Conservation (phyloP, 768 basidiomycete genomes). For the Lactarius indigo region DNA sequence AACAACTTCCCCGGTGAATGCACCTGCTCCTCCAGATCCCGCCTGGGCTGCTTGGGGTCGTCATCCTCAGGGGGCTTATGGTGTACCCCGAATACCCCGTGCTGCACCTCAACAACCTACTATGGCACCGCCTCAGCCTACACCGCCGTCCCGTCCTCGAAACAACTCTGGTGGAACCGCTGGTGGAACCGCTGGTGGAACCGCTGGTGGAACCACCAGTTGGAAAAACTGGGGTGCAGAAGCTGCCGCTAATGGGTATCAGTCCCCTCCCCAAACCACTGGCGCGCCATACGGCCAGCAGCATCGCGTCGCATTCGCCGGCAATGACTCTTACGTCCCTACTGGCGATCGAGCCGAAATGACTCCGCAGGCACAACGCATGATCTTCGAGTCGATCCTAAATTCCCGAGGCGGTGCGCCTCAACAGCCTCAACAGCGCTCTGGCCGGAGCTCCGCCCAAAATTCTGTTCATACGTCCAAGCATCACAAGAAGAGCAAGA, state of each 20-base stretch:
- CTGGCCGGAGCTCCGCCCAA: neutral
- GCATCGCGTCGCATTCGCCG: slow-evolving; percentile 17
- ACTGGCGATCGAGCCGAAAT: slow-evolving; percentile 7
- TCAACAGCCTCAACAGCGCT: slow-evolving; percentile 6
- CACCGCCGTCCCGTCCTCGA: neutral
- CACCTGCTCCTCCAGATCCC: neutral
- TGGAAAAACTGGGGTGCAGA: slow-evolving; percentile 24
- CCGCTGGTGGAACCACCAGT: neutral
- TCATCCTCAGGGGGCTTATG: slow-evolving; percentile 3
- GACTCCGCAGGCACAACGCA: slow-evolving; percentile 12
- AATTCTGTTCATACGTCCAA: slow-evolving; percentile 4
- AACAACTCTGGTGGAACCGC: slow-evolving; percentile 1
- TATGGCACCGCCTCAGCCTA: slow-evolving; percentile 1
- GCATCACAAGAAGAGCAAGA: slow-evolving; percentile 17
- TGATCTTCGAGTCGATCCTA: slow-evolving; percentile 19
- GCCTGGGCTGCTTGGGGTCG: slow-evolving; percentile 10
- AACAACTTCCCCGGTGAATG: neutral
- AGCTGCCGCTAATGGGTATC: slow-evolving; percentile 15
- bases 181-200: slow-evolving; percentile 1
- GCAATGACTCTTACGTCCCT: slow-evolving; percentile 12
- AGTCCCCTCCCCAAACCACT: neutral
- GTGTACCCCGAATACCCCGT: neutral
- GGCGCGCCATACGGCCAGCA: slow-evolving; percentile 3
- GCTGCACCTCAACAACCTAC: neutral
- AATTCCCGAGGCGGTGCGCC: slow-evolving; percentile 9